These are phyloP conservation scores for Wickerhamomyces sp. DNA, from an alignment of 1,139 yeast genomes.

Conservation along the genomic window DNA sequence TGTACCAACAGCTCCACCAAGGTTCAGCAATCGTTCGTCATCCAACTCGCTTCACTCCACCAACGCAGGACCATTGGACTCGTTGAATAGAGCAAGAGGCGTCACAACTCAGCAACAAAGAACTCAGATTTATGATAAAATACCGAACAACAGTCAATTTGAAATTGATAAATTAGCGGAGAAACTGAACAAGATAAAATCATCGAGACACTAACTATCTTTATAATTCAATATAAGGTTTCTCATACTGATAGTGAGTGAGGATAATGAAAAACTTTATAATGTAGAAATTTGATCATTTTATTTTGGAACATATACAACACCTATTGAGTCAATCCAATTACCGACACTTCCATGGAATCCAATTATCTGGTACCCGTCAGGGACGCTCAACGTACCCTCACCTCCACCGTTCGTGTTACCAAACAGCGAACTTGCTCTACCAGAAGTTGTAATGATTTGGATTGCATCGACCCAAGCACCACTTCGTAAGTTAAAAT, in stretches of 20 bases:
- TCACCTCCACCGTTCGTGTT: constrained; percentile 64
- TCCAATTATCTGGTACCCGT: constrained; percentile 56
- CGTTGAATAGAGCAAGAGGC: constrained; percentile 20
- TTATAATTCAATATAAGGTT: too few species aligned
- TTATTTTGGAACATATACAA: constrained; percentile 26
- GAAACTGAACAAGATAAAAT: constrained; percentile 23
- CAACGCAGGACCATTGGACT: constrained; percentile 9
- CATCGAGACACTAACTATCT: too few species aligned
- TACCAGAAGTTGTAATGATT: constrained; percentile 51
- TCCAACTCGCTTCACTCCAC: not conserved
- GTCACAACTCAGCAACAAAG: constrained; percentile 2
- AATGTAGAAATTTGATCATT: not conserved
- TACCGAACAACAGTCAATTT: constrained; percentile 11
- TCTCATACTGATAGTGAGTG: not conserved
- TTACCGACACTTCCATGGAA: constrained; percentile 58
- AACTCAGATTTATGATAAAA: not conserved
- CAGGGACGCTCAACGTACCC: constrained; percentile 56
- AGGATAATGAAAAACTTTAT: not conserved
- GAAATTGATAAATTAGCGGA: constrained; percentile 30
- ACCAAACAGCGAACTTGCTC: constrained; percentile 52
- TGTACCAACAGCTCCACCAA: constrained; percentile 48
- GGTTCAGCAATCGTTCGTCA: constrained; percentile 3
- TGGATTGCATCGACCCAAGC: constrained; percentile 89
- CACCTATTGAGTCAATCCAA: constrained; percentile 76
- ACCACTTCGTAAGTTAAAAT: constrained; percentile 67